A percentile compares a stretch with the other conserved stretches of the same genome.
Conservation (phyloP, 2,329 filamentous ascomycete genomes). For the Trichophyton schoenleinii region DNA sequence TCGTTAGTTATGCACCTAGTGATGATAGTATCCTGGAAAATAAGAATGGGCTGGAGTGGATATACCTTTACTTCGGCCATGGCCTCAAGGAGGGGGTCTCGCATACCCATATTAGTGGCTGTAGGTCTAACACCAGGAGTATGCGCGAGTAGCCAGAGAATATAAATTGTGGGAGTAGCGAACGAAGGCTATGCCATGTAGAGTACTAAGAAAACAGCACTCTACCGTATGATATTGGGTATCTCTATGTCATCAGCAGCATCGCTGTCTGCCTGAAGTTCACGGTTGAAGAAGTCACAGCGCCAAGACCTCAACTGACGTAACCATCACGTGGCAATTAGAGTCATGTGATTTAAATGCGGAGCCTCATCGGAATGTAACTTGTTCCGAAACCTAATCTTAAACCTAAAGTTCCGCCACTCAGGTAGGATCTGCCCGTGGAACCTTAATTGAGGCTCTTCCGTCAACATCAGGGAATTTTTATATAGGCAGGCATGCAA, state of each 20-base stretch:
- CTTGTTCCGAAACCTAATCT: not conserved
- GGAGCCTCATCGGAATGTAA: not conserved
- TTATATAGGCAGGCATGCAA: no score
- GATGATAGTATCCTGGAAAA: not conserved
- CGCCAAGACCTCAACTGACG: not conserved
- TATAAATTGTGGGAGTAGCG: not conserved
- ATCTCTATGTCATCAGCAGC: not conserved
- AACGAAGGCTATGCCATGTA: not conserved
- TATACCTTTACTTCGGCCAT: constrained; percentile 14
- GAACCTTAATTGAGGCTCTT: no score
- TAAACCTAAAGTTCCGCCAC: not conserved
- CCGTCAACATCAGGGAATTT: no score
- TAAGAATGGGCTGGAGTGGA: not conserved
- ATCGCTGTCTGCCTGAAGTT: not conserved
- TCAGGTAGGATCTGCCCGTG: no score
- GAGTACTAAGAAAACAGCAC: not conserved
- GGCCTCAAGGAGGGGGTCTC: constrained; percentile 13
- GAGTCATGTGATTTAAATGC: not conserved
- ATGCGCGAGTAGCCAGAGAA: not conserved
- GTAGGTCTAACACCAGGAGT: not conserved
- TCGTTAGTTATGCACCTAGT: not conserved
- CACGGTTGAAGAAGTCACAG: not conserved
- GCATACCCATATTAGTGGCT: constrained; percentile 8
- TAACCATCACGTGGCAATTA: not conserved
- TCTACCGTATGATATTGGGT: not conserved